Evolutionary conservation across 2,329 filamentous ascomycete species (phyloP).

Genomic region (Didymella glomerata): DNA sequence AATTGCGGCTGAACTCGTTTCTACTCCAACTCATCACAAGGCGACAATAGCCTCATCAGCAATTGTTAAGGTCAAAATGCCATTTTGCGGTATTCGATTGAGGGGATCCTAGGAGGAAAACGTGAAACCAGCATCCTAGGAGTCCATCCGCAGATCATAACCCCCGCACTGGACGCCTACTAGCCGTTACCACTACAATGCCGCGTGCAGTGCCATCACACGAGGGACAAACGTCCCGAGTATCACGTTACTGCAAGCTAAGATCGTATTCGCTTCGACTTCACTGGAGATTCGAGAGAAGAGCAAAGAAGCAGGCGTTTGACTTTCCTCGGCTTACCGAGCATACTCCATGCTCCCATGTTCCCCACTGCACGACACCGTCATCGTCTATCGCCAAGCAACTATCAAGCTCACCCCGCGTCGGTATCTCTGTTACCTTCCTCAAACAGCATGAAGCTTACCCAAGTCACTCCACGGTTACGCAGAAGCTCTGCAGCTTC

Average conservation of each 20-base stretch:
- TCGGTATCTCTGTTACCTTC: slow-evolving; percentile 41
- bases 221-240: background rate
- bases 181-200: slow-evolving; percentile 1
- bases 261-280: background rate
- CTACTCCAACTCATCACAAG: background rate
- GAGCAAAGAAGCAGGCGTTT: background rate
- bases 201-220: slow-evolving; percentile 2
- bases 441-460: slow-evolving; percentile 38
- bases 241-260: background rate
- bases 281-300: background rate
- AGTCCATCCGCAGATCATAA: slow-evolving; percentile 10
- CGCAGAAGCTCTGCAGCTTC: slow-evolving; percentile 23
- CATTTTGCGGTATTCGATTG: background rate
- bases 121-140: background rate
- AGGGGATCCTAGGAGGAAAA: background rate
- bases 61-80: background rate
- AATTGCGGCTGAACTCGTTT: background rate
- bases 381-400: slow-evolving; percentile 41
- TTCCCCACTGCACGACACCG: slow-evolving; percentile 31
- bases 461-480: slow-evolving; percentile 20
- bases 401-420: slow-evolving; percentile 27
- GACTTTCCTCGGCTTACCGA: slow-evolving; percentile 1
- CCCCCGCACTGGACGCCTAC: slow-evolving; percentile 7
- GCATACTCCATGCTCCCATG: slow-evolving; percentile 2
- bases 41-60: background rate